Evolutionary conservation across 2,329 filamentous ascomycete genomes (phyloP).

Genomic region (Ceratocystis papillata): DNA sequence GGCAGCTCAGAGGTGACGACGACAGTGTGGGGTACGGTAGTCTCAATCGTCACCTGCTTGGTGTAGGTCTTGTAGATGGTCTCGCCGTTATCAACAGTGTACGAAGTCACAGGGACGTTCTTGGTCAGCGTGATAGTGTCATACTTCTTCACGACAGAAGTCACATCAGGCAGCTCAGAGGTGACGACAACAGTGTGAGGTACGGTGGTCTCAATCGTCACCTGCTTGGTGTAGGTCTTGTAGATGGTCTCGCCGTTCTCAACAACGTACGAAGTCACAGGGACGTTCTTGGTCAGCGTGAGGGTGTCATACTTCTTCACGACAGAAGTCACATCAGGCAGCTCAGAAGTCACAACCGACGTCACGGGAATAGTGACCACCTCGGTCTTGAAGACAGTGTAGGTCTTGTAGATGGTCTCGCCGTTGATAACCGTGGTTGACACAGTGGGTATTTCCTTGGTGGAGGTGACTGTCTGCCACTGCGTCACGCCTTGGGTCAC

Average conservation of each 20-base stretch:
- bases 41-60: background rate
- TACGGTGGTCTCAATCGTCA: background rate
- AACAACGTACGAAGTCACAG: slow-evolving; percentile 3
- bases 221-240: slow-evolving; percentile 14
- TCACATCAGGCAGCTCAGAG: slow-evolving; percentile 18
- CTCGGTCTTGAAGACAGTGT: slow-evolving; percentile 7
- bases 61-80: slow-evolving; percentile 19
- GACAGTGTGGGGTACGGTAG: background rate
- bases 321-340: slow-evolving; percentile 6
- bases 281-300: background rate
- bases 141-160: background rate
- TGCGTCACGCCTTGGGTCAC: slow-evolving; percentile 6
- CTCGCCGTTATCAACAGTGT: slow-evolving; percentile 16
- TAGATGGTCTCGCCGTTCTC: slow-evolving; percentile 15
- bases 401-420: slow-evolving; percentile 14
- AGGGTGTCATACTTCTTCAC: background rate
- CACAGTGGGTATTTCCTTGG: slow-evolving; percentile 13
- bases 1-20: slow-evolving; percentile 14
- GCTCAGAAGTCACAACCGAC: background rate
- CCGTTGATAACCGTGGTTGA: slow-evolving; percentile 18
- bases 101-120: slow-evolving; percentile 1
- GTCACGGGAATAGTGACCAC: slow-evolving; percentile 15
- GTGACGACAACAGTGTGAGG: slow-evolving; percentile 13
- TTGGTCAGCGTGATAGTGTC: slow-evolving; percentile 7
- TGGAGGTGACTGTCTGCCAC: slow-evolving; percentile 15